phyloP scores from a whole-genome alignment of 2,329 filamentous ascomycete species.

The Monascus ruber region DNA sequence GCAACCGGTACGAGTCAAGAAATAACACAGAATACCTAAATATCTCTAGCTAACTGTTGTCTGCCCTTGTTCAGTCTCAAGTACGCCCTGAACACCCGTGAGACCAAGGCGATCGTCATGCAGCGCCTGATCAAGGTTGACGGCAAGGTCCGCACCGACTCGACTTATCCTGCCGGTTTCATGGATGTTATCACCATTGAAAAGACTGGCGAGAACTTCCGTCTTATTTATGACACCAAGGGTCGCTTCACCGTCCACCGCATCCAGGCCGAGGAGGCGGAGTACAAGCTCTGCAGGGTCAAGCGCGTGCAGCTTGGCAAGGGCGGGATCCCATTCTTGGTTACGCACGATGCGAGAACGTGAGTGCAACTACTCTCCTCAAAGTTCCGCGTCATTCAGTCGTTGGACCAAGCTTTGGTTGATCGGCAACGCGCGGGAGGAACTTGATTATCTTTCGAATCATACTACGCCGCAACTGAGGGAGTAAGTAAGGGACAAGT shows the following conservation, averaged over 20 bases:
- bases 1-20: slow-evolving; percentile 44
- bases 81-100: slow-evolving; percentile 98
- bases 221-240: slow-evolving; percentile 99
- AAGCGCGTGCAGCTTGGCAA: slow-evolving; percentile 99
- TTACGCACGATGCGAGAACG: slow-evolving; percentile 99
- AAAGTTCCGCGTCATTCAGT: slow-evolving; percentile 89
- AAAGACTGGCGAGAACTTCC: slow-evolving; percentile 99
- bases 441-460: slow-evolving; percentile 14
- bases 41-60: slow-evolving; percentile 5
- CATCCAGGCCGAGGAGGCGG: slow-evolving; percentile 95
- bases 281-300: slow-evolving; percentile 99
- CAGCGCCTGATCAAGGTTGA: slow-evolving; percentile 99
- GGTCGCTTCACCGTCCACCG: slow-evolving; percentile 99
- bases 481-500: slow-evolving; percentile 9
- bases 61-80: slow-evolving; percentile 57
- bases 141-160: slow-evolving; percentile 97
- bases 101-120: slow-evolving; percentile 97
- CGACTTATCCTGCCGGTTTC: slow-evolving; percentile 94
- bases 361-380: slow-evolving; percentile 57
- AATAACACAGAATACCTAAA: slow-evolving; percentile 1
- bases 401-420: slow-evolving; percentile 99
- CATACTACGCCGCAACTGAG: slow-evolving; percentile 20
- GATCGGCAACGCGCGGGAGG: slow-evolving; percentile 33
- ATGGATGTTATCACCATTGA: slow-evolving; percentile 99
- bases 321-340: slow-evolving; percentile 99